These are phyloP conservation scores for Xylaria sp. DNA, from an alignment of 2,329 filamentous ascomycete genomes.

Conservation along the genomic window DNA sequence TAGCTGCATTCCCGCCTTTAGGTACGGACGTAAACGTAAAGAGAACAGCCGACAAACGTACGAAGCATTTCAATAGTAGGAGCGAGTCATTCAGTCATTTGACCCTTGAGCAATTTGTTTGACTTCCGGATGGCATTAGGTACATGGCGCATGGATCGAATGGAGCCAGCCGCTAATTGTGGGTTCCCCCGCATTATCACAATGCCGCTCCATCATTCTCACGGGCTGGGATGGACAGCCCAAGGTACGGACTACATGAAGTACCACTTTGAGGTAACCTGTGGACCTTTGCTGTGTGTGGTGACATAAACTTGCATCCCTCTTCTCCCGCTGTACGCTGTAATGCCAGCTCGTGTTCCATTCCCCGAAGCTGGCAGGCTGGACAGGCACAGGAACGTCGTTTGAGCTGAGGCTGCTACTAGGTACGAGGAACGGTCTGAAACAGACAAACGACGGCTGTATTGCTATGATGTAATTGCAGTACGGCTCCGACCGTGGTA, in stretches of 20 bases:
- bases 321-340: conserved; percentile 8
- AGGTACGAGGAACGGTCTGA: conserved; percentile 1
- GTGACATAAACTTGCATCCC: conserved; percentile 28
- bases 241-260: too few species aligned
- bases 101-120: background rate
- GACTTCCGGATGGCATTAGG: background rate
- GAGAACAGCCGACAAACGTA: background rate
- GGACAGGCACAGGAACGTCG: conserved; percentile 10
- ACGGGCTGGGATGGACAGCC: conserved; percentile 9
- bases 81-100: background rate
- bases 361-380: conserved; percentile 12
- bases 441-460: conserved; percentile 14
- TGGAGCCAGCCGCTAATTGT: conserved; percentile 22
- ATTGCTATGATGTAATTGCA: conserved; percentile 25
- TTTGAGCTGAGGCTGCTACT: background rate
- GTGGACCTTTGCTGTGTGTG: conserved; percentile 21
- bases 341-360: conserved; percentile 2
- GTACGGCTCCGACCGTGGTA: background rate
- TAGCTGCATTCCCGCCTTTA: background rate
- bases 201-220: conserved; percentile 22
- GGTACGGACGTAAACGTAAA: background rate
- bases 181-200: conserved; percentile 25
- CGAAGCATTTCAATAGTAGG: background rate
- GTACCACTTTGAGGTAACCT: conserved; percentile 14
- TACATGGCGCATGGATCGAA: background rate